Conservation (phyloP, 2,329 filamentous ascomycete species). For the Monilinia polystroma region DNA sequence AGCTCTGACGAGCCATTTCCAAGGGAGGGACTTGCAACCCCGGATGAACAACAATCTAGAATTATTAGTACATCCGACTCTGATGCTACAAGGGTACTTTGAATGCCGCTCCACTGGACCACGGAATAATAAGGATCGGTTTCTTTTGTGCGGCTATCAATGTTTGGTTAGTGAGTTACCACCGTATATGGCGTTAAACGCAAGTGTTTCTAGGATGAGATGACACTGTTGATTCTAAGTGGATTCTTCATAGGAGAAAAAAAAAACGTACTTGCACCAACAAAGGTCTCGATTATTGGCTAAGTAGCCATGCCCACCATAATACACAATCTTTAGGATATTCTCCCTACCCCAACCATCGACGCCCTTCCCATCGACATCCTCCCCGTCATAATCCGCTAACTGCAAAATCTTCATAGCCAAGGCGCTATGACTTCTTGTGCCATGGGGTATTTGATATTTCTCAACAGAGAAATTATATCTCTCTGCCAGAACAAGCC, state of each 20-base stretch:
- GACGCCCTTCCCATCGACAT: too few species aligned
- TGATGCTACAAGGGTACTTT: not conserved
- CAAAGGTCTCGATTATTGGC: not conserved
- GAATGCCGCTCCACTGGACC: not conserved
- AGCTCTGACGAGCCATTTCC: not conserved
- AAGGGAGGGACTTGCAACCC: not conserved
- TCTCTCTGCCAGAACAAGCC: not conserved
- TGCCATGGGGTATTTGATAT: not conserved
- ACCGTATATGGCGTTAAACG: not conserved
- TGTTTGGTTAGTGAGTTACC: not conserved
- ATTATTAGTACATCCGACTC: not conserved
- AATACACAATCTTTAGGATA: not conserved
- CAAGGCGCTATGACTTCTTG: not conserved
- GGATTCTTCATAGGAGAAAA: not conserved
- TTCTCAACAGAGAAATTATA: not conserved
- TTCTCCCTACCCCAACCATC: not conserved
- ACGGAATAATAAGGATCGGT: not conserved
- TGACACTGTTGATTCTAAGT: not conserved
- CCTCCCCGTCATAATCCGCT: not conserved
- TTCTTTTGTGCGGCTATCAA: not conserved
- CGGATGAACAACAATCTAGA: not conserved
- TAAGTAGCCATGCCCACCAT: not conserved
- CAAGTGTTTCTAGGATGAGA: not conserved
- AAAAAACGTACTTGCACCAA: not conserved
- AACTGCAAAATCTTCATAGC: not conserved